phyloP scores from a whole-genome alignment of 106 monocot species.

The Platanthera zijinensis region DNA sequence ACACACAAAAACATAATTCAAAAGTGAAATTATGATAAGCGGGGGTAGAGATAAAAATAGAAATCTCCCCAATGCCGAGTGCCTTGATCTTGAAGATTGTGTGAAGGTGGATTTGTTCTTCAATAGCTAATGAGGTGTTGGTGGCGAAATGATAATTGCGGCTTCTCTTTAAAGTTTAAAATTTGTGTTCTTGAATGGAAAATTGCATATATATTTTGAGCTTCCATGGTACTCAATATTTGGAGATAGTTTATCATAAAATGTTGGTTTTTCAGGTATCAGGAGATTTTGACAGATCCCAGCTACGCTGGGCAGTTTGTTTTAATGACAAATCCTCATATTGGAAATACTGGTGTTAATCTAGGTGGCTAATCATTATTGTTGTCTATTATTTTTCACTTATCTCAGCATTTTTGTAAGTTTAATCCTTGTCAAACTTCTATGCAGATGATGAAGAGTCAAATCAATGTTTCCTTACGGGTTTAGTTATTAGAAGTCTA shows the following conservation, averaged over 20 bases:
- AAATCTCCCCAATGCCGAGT: too few species aligned
- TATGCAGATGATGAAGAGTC: slow-evolving; percentile 91
- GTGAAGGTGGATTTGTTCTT: too few species aligned
- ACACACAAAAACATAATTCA: too few species aligned
- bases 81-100: too few species aligned
- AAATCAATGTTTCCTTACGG: slow-evolving; percentile 72
- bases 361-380: slow-evolving; percentile 34
- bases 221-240: background rate
- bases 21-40: too few species aligned
- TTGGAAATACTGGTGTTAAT: slow-evolving; percentile 96
- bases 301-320: slow-evolving; percentile 99
- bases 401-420: background rate
- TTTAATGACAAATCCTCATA: slow-evolving; percentile 98
- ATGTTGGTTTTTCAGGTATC: slow-evolving; percentile 49
- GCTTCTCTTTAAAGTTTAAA: background rate
- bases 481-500: slow-evolving; percentile 75
- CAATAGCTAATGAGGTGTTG: too few species aligned
- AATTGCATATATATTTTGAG: background rate
- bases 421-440: background rate
- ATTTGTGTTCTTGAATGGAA: background rate
- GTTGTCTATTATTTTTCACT: background rate
- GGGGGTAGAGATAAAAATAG: too few species aligned
- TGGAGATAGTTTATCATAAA: background rate
- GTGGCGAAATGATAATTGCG: too few species aligned
- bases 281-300: slow-evolving; percentile 94